A percentile compares a stretch with the other conserved stretches of the same genome.
Evolutionary conservation across 2,329 filamentous ascomycete genomes (phyloP).

Genomic region (Colletotrichum acutatum): DNA sequence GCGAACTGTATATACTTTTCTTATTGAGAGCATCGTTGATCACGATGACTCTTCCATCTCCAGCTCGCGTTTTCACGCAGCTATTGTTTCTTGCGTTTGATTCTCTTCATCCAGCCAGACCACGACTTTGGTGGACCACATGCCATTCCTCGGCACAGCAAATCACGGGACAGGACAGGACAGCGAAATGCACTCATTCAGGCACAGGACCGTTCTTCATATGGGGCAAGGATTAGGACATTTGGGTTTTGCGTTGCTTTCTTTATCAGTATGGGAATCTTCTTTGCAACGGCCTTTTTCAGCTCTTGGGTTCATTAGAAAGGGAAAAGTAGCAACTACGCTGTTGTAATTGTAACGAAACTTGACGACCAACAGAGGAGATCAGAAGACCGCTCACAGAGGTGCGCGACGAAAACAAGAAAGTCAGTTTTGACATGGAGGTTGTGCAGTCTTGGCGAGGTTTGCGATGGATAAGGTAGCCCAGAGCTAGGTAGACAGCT

Average conservation of each 20-base stretch:
- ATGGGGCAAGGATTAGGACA: constrained; percentile 2
- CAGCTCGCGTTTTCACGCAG: constrained; percentile 21
- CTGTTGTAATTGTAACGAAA: constrained; percentile 37
- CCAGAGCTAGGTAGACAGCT: neutral
- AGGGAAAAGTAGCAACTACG: constrained; percentile 36
- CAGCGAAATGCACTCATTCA: constrained; percentile 26
- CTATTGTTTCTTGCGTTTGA: constrained; percentile 15
- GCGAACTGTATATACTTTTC: constrained; percentile 32
- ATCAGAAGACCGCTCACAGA: neutral
- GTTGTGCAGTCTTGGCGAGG: neutral
- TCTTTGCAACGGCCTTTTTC: neutral
- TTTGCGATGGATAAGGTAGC: neutral
- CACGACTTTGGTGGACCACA: constrained; percentile 15
- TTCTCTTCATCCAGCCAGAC: neutral
- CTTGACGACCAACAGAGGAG: constrained; percentile 24
- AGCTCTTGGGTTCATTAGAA: constrained; percentile 29
- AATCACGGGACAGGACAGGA: neutral
- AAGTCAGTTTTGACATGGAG: neutral
- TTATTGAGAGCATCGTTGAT: constrained; percentile 6
- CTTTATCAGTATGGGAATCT: neutral
- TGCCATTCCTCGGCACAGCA: constrained; percentile 12
- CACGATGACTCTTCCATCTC: neutral
- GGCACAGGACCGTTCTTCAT: constrained; percentile 17
- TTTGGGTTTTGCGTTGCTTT: neutral
- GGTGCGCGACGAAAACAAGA: constrained; percentile 3